Base-by-base conservation (phyloP, 1,284 basidiomycete genomes). In the Ceratobasidium sp. region DNA sequence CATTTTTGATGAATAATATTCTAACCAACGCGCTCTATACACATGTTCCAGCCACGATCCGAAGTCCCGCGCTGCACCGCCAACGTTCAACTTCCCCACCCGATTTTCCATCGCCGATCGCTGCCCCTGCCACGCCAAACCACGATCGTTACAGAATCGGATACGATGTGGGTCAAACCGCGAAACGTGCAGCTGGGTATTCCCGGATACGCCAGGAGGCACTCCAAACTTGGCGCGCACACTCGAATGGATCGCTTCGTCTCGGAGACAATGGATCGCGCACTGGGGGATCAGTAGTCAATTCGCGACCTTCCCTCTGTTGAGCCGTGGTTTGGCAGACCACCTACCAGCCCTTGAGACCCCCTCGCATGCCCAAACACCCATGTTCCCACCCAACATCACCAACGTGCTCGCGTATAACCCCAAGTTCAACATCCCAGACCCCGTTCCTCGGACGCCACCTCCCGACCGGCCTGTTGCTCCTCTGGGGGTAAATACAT, bases 21-120 rank as follows among this genome's bases (percentile, higher is more conserved):
- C 54, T 66, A 47, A 76, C 73, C 87, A 90, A 2, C 88, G 96
- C 6, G 86, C 88, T 5, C 87, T 91, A 75, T 98, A 97, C 81
- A 85, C 85, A 22, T 54, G 50, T 88, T 91, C 72, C 83, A 85
- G 59, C 84, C 92, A 3, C 85, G 91, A 8, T 83, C 84, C 6
- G 92, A 95, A 78, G 91, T 92, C 0, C 84, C 89, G 77, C 87
- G 87, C 76, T 86, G 85, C 41, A 82, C 93, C 53, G 83, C 83
- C 65, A 87, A 90, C 78, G 88, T 94, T 31, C 79, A 81, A 3
- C 88, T 92, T 76, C 75, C 14, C 62, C 78, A 22, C 73, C 77
- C 14, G 57, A 59, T 15, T 45, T 64, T 19, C 45, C 51, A 51
- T 54, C 31, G 27, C 48, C 17, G 33, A 57, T 7, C 15, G n/a